phyloP scores from a whole-genome alignment of 768 basidiomycete species.

The Suillus hirtellus region DNA sequence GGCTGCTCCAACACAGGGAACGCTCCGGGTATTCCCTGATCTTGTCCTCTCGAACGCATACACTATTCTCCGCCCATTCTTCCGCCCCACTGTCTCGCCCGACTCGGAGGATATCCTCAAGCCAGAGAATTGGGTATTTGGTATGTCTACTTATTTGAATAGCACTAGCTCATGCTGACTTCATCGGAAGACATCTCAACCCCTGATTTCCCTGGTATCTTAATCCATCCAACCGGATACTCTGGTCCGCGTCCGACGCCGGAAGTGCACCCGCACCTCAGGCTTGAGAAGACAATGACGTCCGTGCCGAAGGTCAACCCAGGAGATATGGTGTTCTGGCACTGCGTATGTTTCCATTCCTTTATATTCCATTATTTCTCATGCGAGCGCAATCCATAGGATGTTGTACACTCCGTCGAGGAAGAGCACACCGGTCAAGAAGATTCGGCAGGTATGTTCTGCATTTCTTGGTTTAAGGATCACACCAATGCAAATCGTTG shows the following conservation, averaged over 20 bases:
- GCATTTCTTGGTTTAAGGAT: neutral
- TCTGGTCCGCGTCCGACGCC: conserved; percentile 51
- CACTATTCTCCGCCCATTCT: conserved; percentile 76
- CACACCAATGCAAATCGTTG: neutral
- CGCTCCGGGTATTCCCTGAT: conserved; percentile 67
- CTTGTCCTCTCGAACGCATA: conserved; percentile 69
- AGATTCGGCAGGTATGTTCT: conserved; percentile 54
- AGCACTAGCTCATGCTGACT: neutral
- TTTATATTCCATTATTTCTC: neutral
- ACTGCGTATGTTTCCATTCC: conserved; percentile 44
- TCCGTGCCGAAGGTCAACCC: conserved; percentile 71
- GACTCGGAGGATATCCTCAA: conserved; percentile 44
- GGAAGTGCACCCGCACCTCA: conserved; percentile 65
- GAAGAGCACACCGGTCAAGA: conserved; percentile 51
- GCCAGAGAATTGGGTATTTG: conserved; percentile 56
- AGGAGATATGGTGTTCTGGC: conserved; percentile 82
- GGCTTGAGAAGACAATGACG: conserved; percentile 64
- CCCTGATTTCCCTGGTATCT: conserved; percentile 56
- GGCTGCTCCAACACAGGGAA: conserved; percentile 70
- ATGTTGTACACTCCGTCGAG: conserved; percentile 51
- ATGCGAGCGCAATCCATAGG: conserved; percentile 28
- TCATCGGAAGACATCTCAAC: conserved; percentile 42
- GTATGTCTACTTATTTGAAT: conserved; percentile 21
- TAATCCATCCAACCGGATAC: conserved; percentile 25
- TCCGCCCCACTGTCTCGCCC: conserved; percentile 47